Evolutionary conservation across 2,329 filamentous ascomycete species (phyloP).

Genomic region (Rhynchosporium agropyri): DNA sequence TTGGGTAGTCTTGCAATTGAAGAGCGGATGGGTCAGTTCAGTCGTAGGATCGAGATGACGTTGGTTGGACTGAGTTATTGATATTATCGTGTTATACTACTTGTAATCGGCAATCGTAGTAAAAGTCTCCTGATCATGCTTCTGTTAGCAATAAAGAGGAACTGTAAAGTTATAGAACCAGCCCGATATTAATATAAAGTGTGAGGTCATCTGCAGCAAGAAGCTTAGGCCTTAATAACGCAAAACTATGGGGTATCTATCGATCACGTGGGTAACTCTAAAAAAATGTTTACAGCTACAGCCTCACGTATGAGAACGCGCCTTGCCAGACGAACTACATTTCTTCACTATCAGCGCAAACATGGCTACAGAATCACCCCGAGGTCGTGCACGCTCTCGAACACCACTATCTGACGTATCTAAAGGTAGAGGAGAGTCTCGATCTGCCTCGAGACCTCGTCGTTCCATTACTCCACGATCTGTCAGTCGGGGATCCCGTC

Average conservation of each 20-base stretch:
- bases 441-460: slow-evolving; percentile 36
- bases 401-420: slow-evolving; percentile 39
- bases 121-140: no score
- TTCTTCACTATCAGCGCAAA: slow-evolving; percentile 9
- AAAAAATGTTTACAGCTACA: neutral
- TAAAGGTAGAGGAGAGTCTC: slow-evolving; percentile 30
- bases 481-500: slow-evolving; percentile 34
- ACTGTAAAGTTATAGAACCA: no score
- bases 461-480: slow-evolving; percentile 41
- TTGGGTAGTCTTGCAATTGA: neutral
- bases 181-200: no score
- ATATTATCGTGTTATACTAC: no score
- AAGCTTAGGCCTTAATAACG: no score
- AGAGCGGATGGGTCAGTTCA: neutral
- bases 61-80: no score
- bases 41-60: neutral
- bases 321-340: neutral
- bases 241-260: no score
- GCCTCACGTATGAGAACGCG: slow-evolving; percentile 7
- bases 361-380: slow-evolving; percentile 37
- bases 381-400: slow-evolving; percentile 37
- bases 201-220: no score
- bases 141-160: no score
- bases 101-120: no score
- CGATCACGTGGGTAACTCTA: no score